These are phyloP conservation scores for Aspergillus sp. DNA, from an alignment of 2,329 filamentous ascomycete species.

Conservation along the genomic window DNA sequence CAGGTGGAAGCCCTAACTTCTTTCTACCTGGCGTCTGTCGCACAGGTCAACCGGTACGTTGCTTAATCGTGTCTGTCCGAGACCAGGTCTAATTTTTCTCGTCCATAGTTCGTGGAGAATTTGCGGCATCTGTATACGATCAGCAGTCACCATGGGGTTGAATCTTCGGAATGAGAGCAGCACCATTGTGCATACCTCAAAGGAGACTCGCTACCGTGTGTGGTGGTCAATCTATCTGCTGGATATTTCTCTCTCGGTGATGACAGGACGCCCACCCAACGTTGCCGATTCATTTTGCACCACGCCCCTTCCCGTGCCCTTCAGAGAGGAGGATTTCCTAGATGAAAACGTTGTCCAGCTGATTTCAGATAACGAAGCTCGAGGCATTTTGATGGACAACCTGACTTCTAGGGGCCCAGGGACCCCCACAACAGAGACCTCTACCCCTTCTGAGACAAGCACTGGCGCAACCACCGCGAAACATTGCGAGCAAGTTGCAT, in stretches of 20 bases:
- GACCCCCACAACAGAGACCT: slow-evolving; percentile 7
- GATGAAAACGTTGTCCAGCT: slow-evolving; percentile 31
- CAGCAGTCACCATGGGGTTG: slow-evolving; percentile 42
- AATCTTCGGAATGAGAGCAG: slow-evolving; percentile 43
- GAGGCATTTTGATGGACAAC: slow-evolving; percentile 26
- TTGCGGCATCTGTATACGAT: slow-evolving; percentile 41
- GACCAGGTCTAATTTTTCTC: neutral
- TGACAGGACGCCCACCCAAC: slow-evolving; percentile 44
- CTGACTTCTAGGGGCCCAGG: slow-evolving; percentile 19
- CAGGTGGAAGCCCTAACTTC: slow-evolving; percentile 42
- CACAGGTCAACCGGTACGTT: slow-evolving; percentile 44
- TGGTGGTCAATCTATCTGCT: slow-evolving; percentile 46
- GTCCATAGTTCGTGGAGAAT: slow-evolving; percentile 41
- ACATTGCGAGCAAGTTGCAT: slow-evolving; percentile 20
- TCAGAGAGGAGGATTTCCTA: slow-evolving; percentile 38
- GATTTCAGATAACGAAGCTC: slow-evolving; percentile 33
- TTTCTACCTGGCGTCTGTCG: slow-evolving; percentile 40
- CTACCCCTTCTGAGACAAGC: slow-evolving; percentile 14
- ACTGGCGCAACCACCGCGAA: slow-evolving; percentile 8
- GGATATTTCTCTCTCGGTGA: slow-evolving; percentile 41
- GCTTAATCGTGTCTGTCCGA: neutral
- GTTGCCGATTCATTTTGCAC: slow-evolving; percentile 40
- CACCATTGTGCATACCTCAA: slow-evolving; percentile 34
- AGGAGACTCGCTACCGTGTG: slow-evolving; percentile 43
- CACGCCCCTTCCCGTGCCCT: slow-evolving; percentile 41